phyloP scores from a whole-genome alignment of 129 eudicot species.

The Glebionis coronaria region DNA sequence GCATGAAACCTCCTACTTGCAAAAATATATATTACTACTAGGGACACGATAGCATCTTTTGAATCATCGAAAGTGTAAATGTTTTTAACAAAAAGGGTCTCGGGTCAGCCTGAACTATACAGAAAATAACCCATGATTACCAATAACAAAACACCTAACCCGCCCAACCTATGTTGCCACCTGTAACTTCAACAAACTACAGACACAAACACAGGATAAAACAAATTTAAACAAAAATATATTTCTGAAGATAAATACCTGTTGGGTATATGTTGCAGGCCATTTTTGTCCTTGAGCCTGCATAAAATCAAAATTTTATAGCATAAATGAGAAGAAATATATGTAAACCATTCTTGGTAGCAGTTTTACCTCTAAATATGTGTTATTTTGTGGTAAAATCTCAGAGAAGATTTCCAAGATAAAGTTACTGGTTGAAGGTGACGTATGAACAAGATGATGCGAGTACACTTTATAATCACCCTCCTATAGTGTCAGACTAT shows the following conservation, averaged over 20 bases:
- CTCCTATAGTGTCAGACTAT: constrained; percentile 41
- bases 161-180: too few relatives aligned
- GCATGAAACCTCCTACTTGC: too few relatives aligned
- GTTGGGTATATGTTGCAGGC: constrained; percentile 75
- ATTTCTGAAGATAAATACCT: constrained; percentile 35
- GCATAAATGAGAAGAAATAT: not conserved
- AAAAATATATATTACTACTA: too few relatives aligned
- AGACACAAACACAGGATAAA: not conserved
- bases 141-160: too few relatives aligned
- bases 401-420: constrained; percentile 68
- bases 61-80: too few relatives aligned
- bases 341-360: not conserved
- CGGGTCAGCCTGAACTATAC: not conserved
- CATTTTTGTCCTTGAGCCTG: constrained; percentile 83
- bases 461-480: constrained; percentile 52
- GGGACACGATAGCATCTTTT: too few relatives aligned
- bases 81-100: not conserved
- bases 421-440: constrained; percentile 77
- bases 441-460: constrained; percentile 56
- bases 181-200: not conserved
- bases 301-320: constrained; percentile 16
- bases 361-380: constrained; percentile 82
- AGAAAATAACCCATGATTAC: too few relatives aligned
- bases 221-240: not conserved
- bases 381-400: constrained; percentile 83